Evolutionary conservation across 441 rosid genomes (phyloP), one percentile per base, ranked within the genome.

Genomic region (Bocquillonia castaneifolia): DNA sequence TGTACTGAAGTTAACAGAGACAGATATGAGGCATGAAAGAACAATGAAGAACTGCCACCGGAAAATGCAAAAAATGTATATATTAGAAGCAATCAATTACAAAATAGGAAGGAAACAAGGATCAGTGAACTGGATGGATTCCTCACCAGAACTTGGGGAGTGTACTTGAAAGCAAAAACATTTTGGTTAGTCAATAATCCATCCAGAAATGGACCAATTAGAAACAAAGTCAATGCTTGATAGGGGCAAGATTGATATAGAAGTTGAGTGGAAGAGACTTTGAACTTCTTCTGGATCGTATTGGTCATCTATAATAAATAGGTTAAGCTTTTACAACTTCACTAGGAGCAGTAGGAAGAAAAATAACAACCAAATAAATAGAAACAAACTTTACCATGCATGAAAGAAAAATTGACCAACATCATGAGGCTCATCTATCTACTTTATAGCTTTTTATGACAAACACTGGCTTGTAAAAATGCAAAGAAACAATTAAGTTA

Each of bases 251-350:
- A 93, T 83, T 93, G 99, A 72, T 93, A 93, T 52, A 93, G 84
- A 75, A 93, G 97, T 59, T 93, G 99, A 59, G 99, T 93, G 29
- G 97, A 93, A 59, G 99, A 93, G 60, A 93, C 99, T 77, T 91
- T 93, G 83, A 89, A 93, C 80, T 91, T 93, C 90, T 91, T 93
- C 86, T 93, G 99, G 81, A 93, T 93, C 44, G 99, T 93, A 77
- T 93, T 93, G 71, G 99, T 93, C 99, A 93, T 93, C 99, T 93
- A 80, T 73, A 53, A 47, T 54, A 34, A 59, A 50, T 34, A 67
- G 75, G 89, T 93, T 77, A 89, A 89, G 96, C 58, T 70, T 76
- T 73, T 34, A 58, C 74, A 72, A 59, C 37, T 31, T 29, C 56
- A 64, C 54, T 47, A 57, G 52, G 44, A 36, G 56, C 63, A 57